Base-by-base conservation (phyloP, 352 stramenopile genomes). In the Chrysophaeum taylorii region DNA sequence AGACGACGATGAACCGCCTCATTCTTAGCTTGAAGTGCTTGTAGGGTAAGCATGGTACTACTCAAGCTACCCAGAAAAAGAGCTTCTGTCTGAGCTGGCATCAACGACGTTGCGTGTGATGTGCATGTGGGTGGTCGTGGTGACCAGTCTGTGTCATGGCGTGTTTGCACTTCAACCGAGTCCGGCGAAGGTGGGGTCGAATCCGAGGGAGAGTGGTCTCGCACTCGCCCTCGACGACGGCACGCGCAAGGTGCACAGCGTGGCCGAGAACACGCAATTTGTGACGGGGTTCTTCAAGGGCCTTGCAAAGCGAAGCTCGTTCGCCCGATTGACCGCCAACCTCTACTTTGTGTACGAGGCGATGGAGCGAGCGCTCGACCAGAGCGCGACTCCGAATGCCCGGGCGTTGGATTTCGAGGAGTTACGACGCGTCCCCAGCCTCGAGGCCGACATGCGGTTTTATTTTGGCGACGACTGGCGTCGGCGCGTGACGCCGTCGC, bases 251-350 rank as follows among this genome's bases (percentile, higher is more conserved):
- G 79, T 74, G 33, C 79, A 84, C 64, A 75, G 63, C 23, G 68
- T 84, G 38, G 79, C 77, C 15, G 33, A 84, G 70, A 84, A 83
- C 61, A 76, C 75, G 16, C 72, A 73, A 27, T 84, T 84, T 50
- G 77, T 84, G 21, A 73, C 75, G n/a, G 79, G 79, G 53, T 84
- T 84, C 72, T 84, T 84, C 73, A 79, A 80, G 57, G 79, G 79
- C n/a, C 68, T 84, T 39, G 69, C 57, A 18, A 78, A 52, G 45
- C 54, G 39, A 41, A 63, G 74, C 37, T 74, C 77, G 0, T 84
- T 80, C 70, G 16, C 66, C 1, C 69, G 70, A 35, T 45, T 82
- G 0, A 57, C 82, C 4, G 78, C 77, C 0, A 75, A 68, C 48
- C 68, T 84, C 21, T 84, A 82, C 60, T 84, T 79, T 70, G 79